Evolutionary conservation across 2,329 filamentous ascomycete species (phyloP).

Genomic region (Exophiala sideris): DNA sequence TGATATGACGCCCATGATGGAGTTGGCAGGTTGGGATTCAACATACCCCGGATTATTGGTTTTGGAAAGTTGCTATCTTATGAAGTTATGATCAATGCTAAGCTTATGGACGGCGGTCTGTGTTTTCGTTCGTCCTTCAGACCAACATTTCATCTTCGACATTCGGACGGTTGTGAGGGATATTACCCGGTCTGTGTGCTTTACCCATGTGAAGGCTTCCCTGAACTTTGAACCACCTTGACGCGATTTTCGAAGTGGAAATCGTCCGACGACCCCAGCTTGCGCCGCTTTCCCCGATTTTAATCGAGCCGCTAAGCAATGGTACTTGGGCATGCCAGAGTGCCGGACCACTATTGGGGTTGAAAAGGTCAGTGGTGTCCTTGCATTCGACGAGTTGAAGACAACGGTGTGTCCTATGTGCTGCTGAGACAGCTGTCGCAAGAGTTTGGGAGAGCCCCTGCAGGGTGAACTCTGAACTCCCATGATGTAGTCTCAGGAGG

Average conservation of each 20-base stretch:
- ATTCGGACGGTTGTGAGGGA: conserved; percentile 2
- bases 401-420: conserved; percentile 31
- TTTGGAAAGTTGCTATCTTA: not conserved
- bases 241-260: conserved; percentile 55
- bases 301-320: conserved; percentile 57
- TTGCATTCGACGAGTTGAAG: conserved; percentile 43
- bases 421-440: conserved; percentile 39
- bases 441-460: conserved; percentile 48
- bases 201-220: conserved; percentile 32
- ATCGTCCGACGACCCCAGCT: conserved; percentile 59
- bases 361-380: conserved; percentile 32
- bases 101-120: not conserved
- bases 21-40: conserved; percentile 7
- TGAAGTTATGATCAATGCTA: not conserved
- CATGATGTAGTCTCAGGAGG: conserved; percentile 40
- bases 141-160: conserved; percentile 16
- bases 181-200: not conserved
- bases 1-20: conserved; percentile 18
- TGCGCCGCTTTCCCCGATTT: conserved; percentile 48
- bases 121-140: conserved; percentile 3
- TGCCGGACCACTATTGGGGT: conserved; percentile 33
- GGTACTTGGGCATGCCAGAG: conserved; percentile 55
- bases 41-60: conserved; percentile 35
- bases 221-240: conserved; percentile 64
- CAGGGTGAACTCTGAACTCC: conserved; percentile 46